Evolutionary conservation across 225 moss, liverwort and hornwort genomes (phyloP).

Genomic region (Anthoceros angustus): DNA sequence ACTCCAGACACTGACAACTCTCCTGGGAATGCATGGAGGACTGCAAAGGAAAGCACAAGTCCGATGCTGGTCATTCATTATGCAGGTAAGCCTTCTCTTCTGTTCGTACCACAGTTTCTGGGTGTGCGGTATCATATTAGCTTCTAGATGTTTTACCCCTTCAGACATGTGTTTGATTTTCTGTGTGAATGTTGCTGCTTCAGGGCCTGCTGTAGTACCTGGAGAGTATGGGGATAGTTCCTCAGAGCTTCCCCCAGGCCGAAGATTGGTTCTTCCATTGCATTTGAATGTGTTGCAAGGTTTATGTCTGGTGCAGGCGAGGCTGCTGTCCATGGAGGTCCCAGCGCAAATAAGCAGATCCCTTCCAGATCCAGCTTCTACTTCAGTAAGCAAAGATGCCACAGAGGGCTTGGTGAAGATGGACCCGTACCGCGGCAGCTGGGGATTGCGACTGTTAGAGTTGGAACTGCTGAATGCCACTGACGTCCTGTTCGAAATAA

Average conservation of each 20-base stretch:
- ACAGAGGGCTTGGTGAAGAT: constrained; percentile 61
- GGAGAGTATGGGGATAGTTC: constrained; percentile 18
- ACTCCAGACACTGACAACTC: constrained; percentile 54
- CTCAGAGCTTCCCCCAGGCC: constrained; percentile 53
- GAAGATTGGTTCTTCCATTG: constrained; percentile 73
- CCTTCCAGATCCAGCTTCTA: constrained; percentile 40
- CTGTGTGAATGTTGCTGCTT: constrained; percentile 2
- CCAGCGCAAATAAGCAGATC: constrained; percentile 87
- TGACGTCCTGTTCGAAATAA: constrained; percentile 87
- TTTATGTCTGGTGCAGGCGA: constrained; percentile 73
- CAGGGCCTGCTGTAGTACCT: constrained; percentile 45
- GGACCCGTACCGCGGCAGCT: constrained; percentile 95
- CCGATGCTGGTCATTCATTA: constrained; percentile 94
- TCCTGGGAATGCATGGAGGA: constrained; percentile 24
- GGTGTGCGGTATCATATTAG: neutral
- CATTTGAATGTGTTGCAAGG: constrained; percentile 88
- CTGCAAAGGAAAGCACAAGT: constrained; percentile 48
- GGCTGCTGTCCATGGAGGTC: constrained; percentile 91
- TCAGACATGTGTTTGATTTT: neutral
- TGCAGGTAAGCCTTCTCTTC: constrained; percentile 23
- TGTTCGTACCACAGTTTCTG: neutral
- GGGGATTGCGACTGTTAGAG: constrained; percentile 88
- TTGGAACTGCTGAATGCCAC: constrained; percentile 94
- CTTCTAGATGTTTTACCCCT: too few relatives aligned
- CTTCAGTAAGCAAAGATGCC: constrained; percentile 17